Evolutionary conservation across 2,329 filamentous ascomycete species (phyloP).

Genomic region (Cyphellophora attinorum): DNA sequence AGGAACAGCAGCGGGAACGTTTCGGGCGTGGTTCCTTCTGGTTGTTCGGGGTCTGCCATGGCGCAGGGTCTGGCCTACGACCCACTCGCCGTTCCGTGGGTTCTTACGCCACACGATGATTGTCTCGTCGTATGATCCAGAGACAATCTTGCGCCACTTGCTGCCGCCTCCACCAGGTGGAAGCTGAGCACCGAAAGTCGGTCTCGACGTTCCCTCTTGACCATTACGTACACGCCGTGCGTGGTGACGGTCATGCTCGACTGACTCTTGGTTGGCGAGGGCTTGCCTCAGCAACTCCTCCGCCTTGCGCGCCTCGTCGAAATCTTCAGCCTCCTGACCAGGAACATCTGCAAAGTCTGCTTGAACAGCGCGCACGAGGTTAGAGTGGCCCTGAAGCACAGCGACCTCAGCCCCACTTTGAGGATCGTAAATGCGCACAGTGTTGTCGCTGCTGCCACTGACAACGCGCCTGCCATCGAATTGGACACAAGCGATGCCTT

Average conservation of each 20-base stretch:
- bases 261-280: slow-evolving; percentile 55
- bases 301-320: slow-evolving; percentile 59
- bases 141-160: slow-evolving; percentile 87
- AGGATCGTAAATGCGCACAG: slow-evolving; percentile 89
- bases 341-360: slow-evolving; percentile 86
- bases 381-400: slow-evolving; percentile 69
- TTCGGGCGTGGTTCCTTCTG: slow-evolving; percentile 8
- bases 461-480: slow-evolving; percentile 91
- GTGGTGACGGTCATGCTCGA: slow-evolving; percentile 23
- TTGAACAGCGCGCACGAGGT: slow-evolving; percentile 87
- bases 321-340: slow-evolving; percentile 66
- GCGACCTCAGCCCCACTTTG: slow-evolving; percentile 80
- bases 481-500: slow-evolving; percentile 95
- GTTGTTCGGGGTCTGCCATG: slow-evolving; percentile 43
- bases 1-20: slow-evolving; percentile 20
- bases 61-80: slow-evolving; percentile 61
- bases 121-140: slow-evolving; percentile 89
- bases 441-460: slow-evolving; percentile 91
- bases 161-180: slow-evolving; percentile 86
- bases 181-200: slow-evolving; percentile 70
- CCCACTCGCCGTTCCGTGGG: slow-evolving; percentile 76
- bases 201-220: slow-evolving; percentile 40
- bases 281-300: too few species aligned
- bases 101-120: slow-evolving; percentile 93
- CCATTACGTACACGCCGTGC: slow-evolving; percentile 44